These are phyloP conservation scores for Crepidotus variabilis DNA, from an alignment of 768 basidiomycete species.

Conservation along the genomic window DNA sequence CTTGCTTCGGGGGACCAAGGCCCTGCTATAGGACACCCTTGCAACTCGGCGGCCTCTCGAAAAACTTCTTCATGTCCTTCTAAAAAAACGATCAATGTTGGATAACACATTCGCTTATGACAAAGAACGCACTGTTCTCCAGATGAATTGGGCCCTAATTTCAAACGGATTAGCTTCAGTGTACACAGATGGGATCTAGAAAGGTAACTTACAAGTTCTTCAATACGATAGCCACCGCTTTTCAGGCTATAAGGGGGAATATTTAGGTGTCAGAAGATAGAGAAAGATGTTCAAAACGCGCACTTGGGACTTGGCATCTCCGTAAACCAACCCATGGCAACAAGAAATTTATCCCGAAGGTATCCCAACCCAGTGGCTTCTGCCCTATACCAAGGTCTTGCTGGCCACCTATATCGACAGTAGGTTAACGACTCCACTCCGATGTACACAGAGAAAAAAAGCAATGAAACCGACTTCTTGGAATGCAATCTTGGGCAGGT, in stretches of 20 bases:
- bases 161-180: neutral
- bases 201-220: constrained; percentile 32
- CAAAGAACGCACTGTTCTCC: constrained; percentile 25
- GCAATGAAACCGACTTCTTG: constrained; percentile 7
- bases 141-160: constrained; percentile 7
- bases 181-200: neutral
- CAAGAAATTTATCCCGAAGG: constrained; percentile 25
- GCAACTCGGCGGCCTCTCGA: constrained; percentile 30
- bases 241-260: constrained; percentile 19
- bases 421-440: neutral
- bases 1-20: constrained; percentile 13
- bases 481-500: constrained; percentile 31
- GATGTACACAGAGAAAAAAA: neutral
- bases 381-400: constrained; percentile 46
- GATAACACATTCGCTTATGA: neutral
- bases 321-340: constrained; percentile 29
- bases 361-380: constrained; percentile 24
- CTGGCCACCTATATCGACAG: constrained; percentile 22
- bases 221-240: constrained; percentile 37
- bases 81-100: constrained; percentile 6
- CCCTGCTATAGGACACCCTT: constrained; percentile 33
- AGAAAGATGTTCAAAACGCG: constrained; percentile 6
- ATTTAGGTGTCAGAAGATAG: neutral
- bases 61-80: constrained; percentile 35
- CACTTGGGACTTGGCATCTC: constrained; percentile 36